phyloP scores from a whole-genome alignment of 1,284 basidiomycete genomes.

The Rhodotorula sp. region DNA sequence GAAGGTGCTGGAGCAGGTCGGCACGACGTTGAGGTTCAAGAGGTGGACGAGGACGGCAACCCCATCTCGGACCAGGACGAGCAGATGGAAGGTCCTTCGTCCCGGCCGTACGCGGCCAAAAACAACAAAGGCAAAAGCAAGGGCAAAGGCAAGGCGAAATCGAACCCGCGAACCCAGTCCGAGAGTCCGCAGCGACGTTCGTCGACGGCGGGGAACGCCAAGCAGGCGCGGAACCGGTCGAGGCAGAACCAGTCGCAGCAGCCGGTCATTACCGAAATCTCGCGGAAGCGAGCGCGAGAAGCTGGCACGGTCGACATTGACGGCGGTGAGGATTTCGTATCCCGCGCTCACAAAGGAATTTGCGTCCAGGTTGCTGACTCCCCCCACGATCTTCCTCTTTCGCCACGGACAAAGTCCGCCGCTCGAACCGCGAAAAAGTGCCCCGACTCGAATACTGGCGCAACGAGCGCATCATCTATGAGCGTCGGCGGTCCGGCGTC shows the following conservation, averaged over 20 bases:
- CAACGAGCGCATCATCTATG: constrained; percentile 84
- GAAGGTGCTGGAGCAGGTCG: background rate
- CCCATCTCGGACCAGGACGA: constrained; percentile 9
- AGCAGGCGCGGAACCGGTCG: background rate
- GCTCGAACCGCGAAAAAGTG: constrained; percentile 69
- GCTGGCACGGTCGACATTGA: constrained; percentile 37
- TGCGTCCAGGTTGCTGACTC: constrained; percentile 39
- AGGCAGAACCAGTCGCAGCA: constrained; percentile 30
- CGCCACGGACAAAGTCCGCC: constrained; percentile 56
- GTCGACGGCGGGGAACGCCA: background rate
- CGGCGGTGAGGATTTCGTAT: constrained; percentile 26
- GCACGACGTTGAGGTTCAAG: constrained; percentile 57
- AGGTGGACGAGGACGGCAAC: constrained; percentile 47
- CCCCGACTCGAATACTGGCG: constrained; percentile 89
- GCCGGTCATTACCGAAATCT: constrained; percentile 42
- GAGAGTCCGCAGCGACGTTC: background rate
- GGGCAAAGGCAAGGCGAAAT: constrained; percentile 1
- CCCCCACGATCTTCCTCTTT: constrained; percentile 49
- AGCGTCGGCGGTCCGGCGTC: constrained; percentile 60
- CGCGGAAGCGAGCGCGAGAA: constrained; percentile 39
- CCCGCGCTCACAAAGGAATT: background rate
- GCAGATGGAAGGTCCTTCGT: constrained; percentile 5
- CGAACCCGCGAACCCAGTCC: constrained; percentile 18
- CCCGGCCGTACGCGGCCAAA: constrained; percentile 14
- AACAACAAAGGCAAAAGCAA: constrained; percentile 24